Base-by-base conservation (phyloP, 441 rosid species). In the Brassica hybrid region DNA sequence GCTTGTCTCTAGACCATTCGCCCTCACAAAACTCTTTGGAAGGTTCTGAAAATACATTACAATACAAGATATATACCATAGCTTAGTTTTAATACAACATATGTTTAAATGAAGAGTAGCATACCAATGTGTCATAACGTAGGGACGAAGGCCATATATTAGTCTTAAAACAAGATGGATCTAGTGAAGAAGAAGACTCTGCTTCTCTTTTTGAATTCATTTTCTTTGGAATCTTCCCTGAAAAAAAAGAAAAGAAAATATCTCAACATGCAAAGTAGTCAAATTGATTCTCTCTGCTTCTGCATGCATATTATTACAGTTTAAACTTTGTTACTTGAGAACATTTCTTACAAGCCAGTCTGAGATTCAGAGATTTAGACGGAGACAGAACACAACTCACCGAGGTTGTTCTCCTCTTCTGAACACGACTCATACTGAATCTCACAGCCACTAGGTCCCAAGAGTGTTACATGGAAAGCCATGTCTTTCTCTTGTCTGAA, bases 401-500 rank as follows among this genome's bases (percentile, higher is more conserved):
- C 63, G 4, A 50, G 36, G 5, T 60, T 30, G 7, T 0, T 68
- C 5, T 69, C 5, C 0, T 70, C 8, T 2, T 69, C 68, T 7
- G 11, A 60, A 76, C 69, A 70, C 0, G 36, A 38, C 1, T 9
- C 79, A 70, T 76, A 70, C 1, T 25, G 80, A 16, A 76, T 63
- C 71, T 76, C 65, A 70, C 75, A 76, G 8, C 48, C 41, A 16
- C 80, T 64, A 3, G 80, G 66, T 64, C 75, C 80, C 1, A 76
- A 58, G 0, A 9, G 3, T 30, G 34, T 30, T 30, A 30, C 34
- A 5, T 30, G 34, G 34, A 30, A 30, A n/a, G n/a, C n/a, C n/a
- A n/a, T n/a, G n/a, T n/a, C n/a, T n/a, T n/a, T n/a, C n/a, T n/a
- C n/a, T n/a, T n/a, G n/a, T n/a, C n/a, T n/a, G n/a, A n/a, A n/a